Conservation (phyloP, 2,329 filamentous ascomycete species). For the Lomentospora prolificans region DNA sequence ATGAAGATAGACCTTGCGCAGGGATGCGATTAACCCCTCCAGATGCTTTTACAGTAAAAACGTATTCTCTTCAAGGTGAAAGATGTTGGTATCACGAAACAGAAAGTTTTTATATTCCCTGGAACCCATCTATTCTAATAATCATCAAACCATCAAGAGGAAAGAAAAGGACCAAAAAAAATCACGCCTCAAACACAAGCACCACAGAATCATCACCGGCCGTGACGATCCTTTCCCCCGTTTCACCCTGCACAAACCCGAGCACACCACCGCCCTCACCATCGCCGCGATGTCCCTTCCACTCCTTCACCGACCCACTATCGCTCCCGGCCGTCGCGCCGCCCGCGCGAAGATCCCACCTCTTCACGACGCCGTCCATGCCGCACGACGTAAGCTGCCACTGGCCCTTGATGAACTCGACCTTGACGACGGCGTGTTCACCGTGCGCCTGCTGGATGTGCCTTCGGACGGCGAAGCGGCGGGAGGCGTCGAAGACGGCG, state of each 20-base stretch:
- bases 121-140: constrained; percentile 9
- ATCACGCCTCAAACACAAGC: constrained; percentile 53
- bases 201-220: constrained; percentile 77
- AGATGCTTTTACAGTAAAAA: no score
- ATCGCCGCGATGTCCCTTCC: constrained; percentile 79
- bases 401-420: constrained; percentile 64
- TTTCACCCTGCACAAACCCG: constrained; percentile 77
- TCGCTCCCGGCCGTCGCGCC: constrained; percentile 18
- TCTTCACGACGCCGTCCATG: constrained; percentile 80
- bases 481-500: constrained; percentile 75
- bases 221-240: constrained; percentile 68
- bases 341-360: constrained; percentile 70
- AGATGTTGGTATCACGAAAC: no score
- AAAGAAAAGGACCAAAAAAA: neutral
- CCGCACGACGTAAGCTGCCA: constrained; percentile 81
- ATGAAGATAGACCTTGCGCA: no score
- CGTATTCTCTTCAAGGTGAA: no score
- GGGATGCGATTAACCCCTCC: no score
- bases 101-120: neutral
- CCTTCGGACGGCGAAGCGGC: constrained; percentile 77
- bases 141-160: neutral
- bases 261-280: constrained; percentile 82
- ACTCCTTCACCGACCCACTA: constrained; percentile 69
- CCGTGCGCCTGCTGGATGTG: constrained; percentile 77
- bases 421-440: constrained; percentile 82